Percentiles rank a stretch among this genome's conserved stretches.
phyloP scores from a whole-genome alignment of 2,329 filamentous ascomycete species.

The Aspergillus jensenii region DNA sequence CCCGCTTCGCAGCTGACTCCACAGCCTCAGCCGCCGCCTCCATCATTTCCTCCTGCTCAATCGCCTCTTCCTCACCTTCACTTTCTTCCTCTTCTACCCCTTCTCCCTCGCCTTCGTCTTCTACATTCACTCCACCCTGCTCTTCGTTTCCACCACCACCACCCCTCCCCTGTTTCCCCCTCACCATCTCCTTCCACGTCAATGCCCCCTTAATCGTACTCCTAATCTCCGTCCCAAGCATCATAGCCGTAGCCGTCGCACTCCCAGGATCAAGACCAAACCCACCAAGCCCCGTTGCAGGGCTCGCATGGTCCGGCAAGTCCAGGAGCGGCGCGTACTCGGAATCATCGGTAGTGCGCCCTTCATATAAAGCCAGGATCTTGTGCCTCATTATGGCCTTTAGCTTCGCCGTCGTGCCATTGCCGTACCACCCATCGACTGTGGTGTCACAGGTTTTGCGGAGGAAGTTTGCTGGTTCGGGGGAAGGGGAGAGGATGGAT shows the following conservation, averaged over 20 bases:
- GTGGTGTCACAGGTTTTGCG: slow-evolving; percentile 59
- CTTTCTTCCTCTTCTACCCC: slow-evolving; percentile 23
- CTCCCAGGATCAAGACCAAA: slow-evolving; percentile 28
- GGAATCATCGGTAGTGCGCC: slow-evolving; percentile 31
- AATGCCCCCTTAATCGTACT: slow-evolving; percentile 33
- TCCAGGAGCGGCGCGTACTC: slow-evolving; percentile 38
- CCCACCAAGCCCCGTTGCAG: slow-evolving; percentile 17
- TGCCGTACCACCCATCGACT: slow-evolving; percentile 80
- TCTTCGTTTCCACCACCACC: slow-evolving; percentile 13
- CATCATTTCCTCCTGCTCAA: slow-evolving; percentile 31
- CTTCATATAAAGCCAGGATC: slow-evolving; percentile 63
- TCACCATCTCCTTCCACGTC: slow-evolving; percentile 25
- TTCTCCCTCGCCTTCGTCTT: slow-evolving; percentile 15
- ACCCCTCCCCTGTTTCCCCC: slow-evolving; percentile 3
- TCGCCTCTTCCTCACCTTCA: slow-evolving; percentile 34
- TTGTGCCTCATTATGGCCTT: slow-evolving; percentile 88
- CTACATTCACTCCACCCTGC: slow-evolving; percentile 26
- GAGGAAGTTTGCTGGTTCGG: slow-evolving; percentile 50
- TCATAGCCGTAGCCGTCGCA: slow-evolving; percentile 20
- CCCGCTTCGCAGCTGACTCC: slow-evolving; percentile 22
- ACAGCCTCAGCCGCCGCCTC: slow-evolving; percentile 30
- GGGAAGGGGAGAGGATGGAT: slow-evolving; percentile 62
- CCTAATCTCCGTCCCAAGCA: slow-evolving; percentile 36
- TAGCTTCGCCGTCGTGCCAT: slow-evolving; percentile 77
- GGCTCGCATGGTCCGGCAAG: slow-evolving; percentile 38